phyloP scores from a whole-genome alignment of 2,329 filamentous ascomycete genomes.

The Aureobasidium sp. region DNA sequence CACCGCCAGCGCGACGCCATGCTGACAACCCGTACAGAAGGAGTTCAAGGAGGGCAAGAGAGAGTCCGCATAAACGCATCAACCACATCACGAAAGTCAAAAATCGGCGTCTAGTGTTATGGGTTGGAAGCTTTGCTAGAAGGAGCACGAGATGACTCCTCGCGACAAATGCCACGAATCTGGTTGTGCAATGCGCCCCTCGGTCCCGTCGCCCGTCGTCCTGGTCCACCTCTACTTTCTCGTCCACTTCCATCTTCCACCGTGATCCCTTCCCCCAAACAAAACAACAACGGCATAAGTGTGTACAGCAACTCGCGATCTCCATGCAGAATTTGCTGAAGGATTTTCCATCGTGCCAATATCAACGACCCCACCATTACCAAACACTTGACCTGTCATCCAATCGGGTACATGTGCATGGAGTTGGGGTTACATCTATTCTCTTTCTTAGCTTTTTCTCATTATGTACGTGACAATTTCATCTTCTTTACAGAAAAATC shows the following conservation, averaged over 20 bases:
- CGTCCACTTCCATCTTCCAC: neutral
- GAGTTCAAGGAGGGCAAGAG: conserved; percentile 96
- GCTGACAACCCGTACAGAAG: conserved; percentile 56
- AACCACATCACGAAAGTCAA: conserved; percentile 12
- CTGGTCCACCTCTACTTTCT: neutral
- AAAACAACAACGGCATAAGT: conserved; percentile 48
- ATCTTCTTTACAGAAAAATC: neutral
- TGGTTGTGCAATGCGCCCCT: conserved; percentile 11
- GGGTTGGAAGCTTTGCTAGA: conserved; percentile 14
- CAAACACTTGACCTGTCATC: conserved; percentile 51
- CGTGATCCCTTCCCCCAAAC: neutral
- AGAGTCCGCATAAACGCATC: conserved; percentile 61
- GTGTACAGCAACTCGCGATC: conserved; percentile 58
- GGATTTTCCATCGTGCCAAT: conserved; percentile 56
- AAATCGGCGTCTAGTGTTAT: conserved; percentile 12
- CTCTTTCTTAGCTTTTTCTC: neutral
- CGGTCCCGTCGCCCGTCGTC: neutral
- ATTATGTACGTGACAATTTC: neutral
- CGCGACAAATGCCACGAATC: conserved; percentile 14
- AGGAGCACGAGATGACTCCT: conserved; percentile 11
- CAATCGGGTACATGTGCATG: conserved; percentile 54
- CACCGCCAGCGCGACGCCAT: neutral
- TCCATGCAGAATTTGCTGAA: conserved; percentile 56
- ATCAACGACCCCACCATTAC: conserved; percentile 51
- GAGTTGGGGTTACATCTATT: conserved; percentile 48